phyloP scores from a whole-genome alignment of 2,329 filamentous ascomycete species.

The Onygenales sp. region DNA sequence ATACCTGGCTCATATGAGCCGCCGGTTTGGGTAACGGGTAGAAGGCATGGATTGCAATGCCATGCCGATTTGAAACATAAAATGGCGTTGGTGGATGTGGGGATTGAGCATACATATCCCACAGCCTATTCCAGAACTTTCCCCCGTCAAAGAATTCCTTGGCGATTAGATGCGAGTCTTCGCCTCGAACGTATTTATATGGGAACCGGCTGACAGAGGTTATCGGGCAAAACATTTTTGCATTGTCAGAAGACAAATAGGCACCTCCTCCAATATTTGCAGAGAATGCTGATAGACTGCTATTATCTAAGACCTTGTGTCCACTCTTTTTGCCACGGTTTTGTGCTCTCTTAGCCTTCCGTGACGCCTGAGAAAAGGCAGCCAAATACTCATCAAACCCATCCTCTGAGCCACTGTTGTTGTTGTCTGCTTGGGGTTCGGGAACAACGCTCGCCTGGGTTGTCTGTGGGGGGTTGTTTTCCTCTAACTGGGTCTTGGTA shows the following conservation, averaged over 20 bases:
- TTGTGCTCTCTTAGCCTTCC: neutral
- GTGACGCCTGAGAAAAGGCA: constrained; percentile 9
- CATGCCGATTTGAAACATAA: neutral
- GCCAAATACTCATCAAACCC: constrained; percentile 15
- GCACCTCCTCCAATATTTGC: constrained; percentile 11
- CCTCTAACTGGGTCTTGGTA: neutral
- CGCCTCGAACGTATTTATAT: constrained; percentile 31
- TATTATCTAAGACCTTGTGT: neutral
- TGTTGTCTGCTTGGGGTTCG: neutral
- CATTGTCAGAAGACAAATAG: constrained; percentile 12
- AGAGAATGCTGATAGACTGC: neutral
- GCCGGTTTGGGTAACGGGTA: too few relatives aligned
- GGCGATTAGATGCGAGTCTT: constrained; percentile 24
- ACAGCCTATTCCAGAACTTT: constrained; percentile 47
- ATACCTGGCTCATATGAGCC: neutral
- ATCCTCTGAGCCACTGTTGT: constrained; percentile 7
- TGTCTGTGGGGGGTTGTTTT: neutral
- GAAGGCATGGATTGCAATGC: neutral
- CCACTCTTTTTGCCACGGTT: neutral
- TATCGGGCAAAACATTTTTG: constrained; percentile 26
- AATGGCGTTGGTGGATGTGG: neutral
- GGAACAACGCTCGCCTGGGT: neutral
- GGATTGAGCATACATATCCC: constrained; percentile 61
- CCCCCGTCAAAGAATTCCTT: constrained; percentile 30
- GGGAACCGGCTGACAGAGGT: constrained; percentile 31